These are phyloP conservation scores for Penicillium freii DNA, from an alignment of 2,329 filamentous ascomycete genomes.

Conservation along the genomic window DNA sequence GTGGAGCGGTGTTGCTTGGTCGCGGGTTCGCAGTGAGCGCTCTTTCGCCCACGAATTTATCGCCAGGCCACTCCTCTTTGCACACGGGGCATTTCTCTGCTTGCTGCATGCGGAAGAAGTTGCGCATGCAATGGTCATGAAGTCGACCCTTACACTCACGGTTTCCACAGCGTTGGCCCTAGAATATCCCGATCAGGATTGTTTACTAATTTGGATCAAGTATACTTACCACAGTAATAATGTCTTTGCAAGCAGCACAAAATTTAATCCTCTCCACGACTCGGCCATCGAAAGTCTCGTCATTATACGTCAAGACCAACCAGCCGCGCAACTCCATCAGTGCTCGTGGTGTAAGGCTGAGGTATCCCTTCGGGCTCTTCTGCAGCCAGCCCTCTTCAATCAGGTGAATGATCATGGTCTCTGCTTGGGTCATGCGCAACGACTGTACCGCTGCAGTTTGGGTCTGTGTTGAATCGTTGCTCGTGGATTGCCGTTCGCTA, in stretches of 20 bases:
- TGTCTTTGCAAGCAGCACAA: constrained; percentile 84
- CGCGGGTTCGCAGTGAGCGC: constrained; percentile 30
- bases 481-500: constrained; percentile 43
- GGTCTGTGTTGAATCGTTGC: constrained; percentile 37
- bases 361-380: constrained; percentile 68
- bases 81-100: constrained; percentile 63
- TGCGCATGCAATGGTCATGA: constrained; percentile 72
- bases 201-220: neutral
- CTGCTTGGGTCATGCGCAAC: constrained; percentile 74
- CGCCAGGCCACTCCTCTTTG: constrained; percentile 51
- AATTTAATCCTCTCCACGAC: constrained; percentile 73
- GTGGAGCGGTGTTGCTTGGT: constrained; percentile 4
- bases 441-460: constrained; percentile 45
- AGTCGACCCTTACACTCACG: constrained; percentile 67
- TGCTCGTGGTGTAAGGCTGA: constrained; percentile 70
- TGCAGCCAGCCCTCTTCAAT: constrained; percentile 83
- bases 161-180: constrained; percentile 72
- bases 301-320: constrained; percentile 88
- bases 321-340: constrained; percentile 82
- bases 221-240: constrained; percentile 67
- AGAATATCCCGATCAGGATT: constrained; percentile 4
- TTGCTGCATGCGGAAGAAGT: constrained; percentile 67
- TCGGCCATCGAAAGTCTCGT: constrained; percentile 57
- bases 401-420: constrained; percentile 66
- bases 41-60: constrained; percentile 54